These are phyloP conservation scores for Pseudozyma tsukubaensis DNA, from an alignment of 1,284 basidiomycete species.

Conservation along the genomic window DNA sequence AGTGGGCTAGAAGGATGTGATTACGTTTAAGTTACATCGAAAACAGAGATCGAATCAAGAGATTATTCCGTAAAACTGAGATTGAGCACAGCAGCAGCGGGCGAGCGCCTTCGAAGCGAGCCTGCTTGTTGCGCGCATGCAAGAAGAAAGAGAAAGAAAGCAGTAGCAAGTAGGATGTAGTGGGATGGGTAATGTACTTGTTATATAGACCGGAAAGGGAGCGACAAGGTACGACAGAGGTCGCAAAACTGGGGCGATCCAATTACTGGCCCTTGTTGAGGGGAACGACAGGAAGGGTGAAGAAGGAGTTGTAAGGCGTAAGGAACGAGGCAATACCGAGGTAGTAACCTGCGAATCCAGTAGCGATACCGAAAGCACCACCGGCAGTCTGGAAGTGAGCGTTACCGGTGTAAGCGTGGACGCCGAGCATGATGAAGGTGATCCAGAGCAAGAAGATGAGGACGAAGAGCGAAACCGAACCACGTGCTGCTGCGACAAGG, in stretches of 20 bases:
- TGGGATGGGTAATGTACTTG: too few species aligned
- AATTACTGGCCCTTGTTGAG: conserved; percentile 36
- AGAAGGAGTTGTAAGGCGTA: conserved; percentile 49
- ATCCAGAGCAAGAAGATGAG: conserved; percentile 49
- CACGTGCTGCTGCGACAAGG: conserved; percentile 37
- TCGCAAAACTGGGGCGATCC: too few species aligned
- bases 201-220: background rate
- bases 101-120: too few species aligned
- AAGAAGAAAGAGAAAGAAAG: too few species aligned
- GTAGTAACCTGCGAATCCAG: conserved; percentile 54
- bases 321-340: conserved; percentile 49
- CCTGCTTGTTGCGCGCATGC: too few species aligned
- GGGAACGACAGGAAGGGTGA: conserved; percentile 50
- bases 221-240: too few species aligned
- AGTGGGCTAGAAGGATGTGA: too few species aligned
- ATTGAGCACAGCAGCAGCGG: too few species aligned
- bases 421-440: conserved; percentile 40
- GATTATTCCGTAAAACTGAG: too few species aligned
- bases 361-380: conserved; percentile 50
- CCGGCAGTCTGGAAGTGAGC: conserved; percentile 31
- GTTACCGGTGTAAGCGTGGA: conserved; percentile 32
- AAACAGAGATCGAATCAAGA: too few species aligned
- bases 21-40: too few species aligned
- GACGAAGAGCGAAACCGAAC: conserved; percentile 41
- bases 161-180: too few species aligned